Base-by-base conservation (phyloP, 768 basidiomycete species). In the Coprinopsis strossmayeri region DNA sequence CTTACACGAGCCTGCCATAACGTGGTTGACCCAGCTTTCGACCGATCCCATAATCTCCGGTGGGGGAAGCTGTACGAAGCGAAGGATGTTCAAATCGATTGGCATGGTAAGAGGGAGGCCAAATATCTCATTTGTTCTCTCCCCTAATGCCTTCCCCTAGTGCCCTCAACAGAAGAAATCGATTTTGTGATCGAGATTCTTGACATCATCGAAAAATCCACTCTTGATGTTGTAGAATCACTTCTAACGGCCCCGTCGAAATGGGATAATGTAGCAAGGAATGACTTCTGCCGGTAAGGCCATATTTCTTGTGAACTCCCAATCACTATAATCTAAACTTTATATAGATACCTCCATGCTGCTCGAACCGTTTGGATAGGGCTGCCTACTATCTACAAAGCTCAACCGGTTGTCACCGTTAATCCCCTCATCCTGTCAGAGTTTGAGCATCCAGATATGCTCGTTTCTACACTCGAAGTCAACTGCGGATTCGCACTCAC, bases 21-120 rank as follows among this genome's bases (percentile, higher is more conserved):
- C 52, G 24, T 13, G 20, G 15, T 27, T 9, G 11, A 10, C 32
- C 10, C 55, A 87, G 84, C 73, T 49, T 87, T 88, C 57, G 72
- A 83, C 57, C 69, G 68, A 34, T 70, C 73, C 39, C 84, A 87
- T 55, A 79, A 76, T 51, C 65, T 70, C 10, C 74, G 79, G 38
- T 96, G 94, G 94, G 94, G 93, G 5, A 77, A 76, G 42, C 66
- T 88, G 25, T 90, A 85, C 64, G 79, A 87, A 48, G 69, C 84
- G 3, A 72, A 84, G 57, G 89, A 96, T 48, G 84, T 93, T 43
- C 74, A 79, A 48, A 76, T 93, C 28, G 82, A 90, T 50, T 98
- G 94, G 94, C 93, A 95, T 61, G 78, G 87, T 87, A 58, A 39
- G n/a, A n/a, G n/a, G n/a, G n/a, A n/a, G n/a, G n/a, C n/a, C n/a